These are phyloP conservation scores for Phytophthora kernoviae DNA, from an alignment of 352 stramenopile species.

Conservation along the genomic window DNA sequence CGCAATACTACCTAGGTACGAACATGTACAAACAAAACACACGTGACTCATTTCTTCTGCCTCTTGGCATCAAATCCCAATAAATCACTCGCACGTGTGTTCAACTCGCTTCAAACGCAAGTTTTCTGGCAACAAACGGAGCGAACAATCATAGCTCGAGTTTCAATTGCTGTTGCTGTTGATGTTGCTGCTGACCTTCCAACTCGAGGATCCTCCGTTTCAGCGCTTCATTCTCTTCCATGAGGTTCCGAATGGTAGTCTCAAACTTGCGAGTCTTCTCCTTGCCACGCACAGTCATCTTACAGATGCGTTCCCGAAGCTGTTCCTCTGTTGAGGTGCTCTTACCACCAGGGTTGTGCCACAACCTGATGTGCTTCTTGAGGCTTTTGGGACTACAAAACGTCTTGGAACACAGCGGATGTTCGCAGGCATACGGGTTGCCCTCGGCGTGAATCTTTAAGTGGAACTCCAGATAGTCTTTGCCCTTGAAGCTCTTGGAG, in stretches of 20 bases:
- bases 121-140: constrained; percentile 8
- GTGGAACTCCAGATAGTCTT: constrained; percentile 86
- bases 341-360: constrained; percentile 82
- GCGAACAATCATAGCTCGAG: background rate
- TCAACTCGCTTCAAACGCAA: constrained; percentile 18
- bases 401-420: constrained; percentile 82
- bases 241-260: constrained; percentile 72
- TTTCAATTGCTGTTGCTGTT: constrained; percentile 22
- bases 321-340: constrained; percentile 88
- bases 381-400: constrained; percentile 87
- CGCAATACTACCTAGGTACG: constrained; percentile 11
- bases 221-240: constrained; percentile 78
- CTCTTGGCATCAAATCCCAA: constrained; percentile 18
- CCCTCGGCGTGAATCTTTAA: constrained; percentile 86
- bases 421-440: constrained; percentile 81
- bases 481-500: constrained; percentile 89
- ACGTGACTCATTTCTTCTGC: constrained; percentile 5
- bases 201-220: constrained; percentile 73
- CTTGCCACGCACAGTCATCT: constrained; percentile 85
- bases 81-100: constrained; percentile 35
- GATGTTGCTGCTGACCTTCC: constrained; percentile 29
- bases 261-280: constrained; percentile 86
- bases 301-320: constrained; percentile 84
- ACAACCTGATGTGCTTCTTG: constrained; percentile 85
- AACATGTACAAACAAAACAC: constrained; percentile 23